Evolutionary conservation across 2,329 filamentous ascomycete genomes (phyloP).

Genomic region (Sarocladiaceae sp.): DNA sequence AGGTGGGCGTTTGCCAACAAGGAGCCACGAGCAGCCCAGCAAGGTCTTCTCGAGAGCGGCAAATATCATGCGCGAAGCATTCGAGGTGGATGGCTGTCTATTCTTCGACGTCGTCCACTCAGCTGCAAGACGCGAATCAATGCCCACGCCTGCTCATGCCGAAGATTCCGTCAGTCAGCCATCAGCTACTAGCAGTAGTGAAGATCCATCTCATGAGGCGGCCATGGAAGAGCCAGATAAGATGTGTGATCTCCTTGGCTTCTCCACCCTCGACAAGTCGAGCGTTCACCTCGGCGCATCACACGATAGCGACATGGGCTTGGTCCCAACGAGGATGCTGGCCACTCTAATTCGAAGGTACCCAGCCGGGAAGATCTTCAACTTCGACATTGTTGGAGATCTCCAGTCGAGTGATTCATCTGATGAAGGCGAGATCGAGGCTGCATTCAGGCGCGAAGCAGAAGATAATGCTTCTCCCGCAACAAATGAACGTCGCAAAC

Average conservation of each 20-base stretch:
- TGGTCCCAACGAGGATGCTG: constrained; percentile 34
- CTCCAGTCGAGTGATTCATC: constrained; percentile 26
- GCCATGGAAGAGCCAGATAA: constrained; percentile 9
- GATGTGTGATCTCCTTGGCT: constrained; percentile 31
- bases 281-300: constrained; percentile 25
- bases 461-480: constrained; percentile 30
- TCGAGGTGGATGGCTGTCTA: constrained; percentile 34
- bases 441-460: constrained; percentile 20
- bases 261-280: constrained; percentile 28
- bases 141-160: constrained; percentile 10
- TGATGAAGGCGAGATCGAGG: constrained; percentile 14
- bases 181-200: constrained; percentile 18
- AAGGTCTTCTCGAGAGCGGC: constrained; percentile 38
- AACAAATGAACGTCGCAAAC: not conserved
- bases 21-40: constrained; percentile 9
- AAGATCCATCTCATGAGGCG: constrained; percentile 13
- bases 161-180: constrained; percentile 16
- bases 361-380: constrained; percentile 41
- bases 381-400: constrained; percentile 34
- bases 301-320: constrained; percentile 12
- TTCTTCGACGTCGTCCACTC: constrained; percentile 29
- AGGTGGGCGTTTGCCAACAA: not conserved
- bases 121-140: constrained; percentile 11
- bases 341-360: constrained; percentile 37
- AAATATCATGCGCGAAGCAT: constrained; percentile 34